Evolutionary conservation across 1,284 basidiomycete genomes (phyloP), one percentile per base, ranked within the genome.

Genomic region (Cystobasidiaceae sp.): DNA sequence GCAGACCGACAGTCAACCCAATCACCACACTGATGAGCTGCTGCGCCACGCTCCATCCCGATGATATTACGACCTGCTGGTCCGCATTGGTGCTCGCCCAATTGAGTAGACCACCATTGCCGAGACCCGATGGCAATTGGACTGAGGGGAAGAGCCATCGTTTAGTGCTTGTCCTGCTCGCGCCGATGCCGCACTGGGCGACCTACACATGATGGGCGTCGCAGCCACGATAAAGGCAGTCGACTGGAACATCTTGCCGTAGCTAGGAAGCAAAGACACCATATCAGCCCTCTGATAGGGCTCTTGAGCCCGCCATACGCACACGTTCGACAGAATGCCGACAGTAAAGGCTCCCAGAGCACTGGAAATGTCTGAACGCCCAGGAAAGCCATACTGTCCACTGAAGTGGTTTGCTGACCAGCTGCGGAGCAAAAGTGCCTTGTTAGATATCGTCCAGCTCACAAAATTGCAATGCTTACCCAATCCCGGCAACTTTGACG

Each of bases 271-370:
- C 19, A 8, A 2, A n/a, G 15, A 55, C n/a, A 19, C 11, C 34
- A 13, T 2, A n/a, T n/a, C n/a, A n/a, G n/a, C n/a, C n/a, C n/a
- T n/a, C n/a, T n/a, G n/a, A n/a, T n/a, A n/a, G n/a, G n/a, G n/a
- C n/a, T n/a, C n/a, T n/a, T n/a, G n/a, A n/a, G n/a, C n/a, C n/a
- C n/a, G n/a, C n/a, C n/a, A 93, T 5, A 30, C 52, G 1, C 25
- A 56, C 13, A 92, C 49, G 75, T 93, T 93, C 32, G 90, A 84
- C 44, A 91, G 79, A 56, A 92, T 79, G 7, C 91, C 90, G 43
- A 93, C 90, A 1, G 85, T 84, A 71, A 94, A 88, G 0, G 89
- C 80, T 9, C 79, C 88, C 32, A 86, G 83, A 57, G 70, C 75
- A 19, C 51, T 55, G 4, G 61, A 64, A 19, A 64, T 64, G 44